A percentile compares a stretch with the other conserved stretches of the same genome.
Evolutionary conservation across 2,329 filamentous ascomycete species (phyloP).

Genomic region (Neoarthrinium moseri): DNA sequence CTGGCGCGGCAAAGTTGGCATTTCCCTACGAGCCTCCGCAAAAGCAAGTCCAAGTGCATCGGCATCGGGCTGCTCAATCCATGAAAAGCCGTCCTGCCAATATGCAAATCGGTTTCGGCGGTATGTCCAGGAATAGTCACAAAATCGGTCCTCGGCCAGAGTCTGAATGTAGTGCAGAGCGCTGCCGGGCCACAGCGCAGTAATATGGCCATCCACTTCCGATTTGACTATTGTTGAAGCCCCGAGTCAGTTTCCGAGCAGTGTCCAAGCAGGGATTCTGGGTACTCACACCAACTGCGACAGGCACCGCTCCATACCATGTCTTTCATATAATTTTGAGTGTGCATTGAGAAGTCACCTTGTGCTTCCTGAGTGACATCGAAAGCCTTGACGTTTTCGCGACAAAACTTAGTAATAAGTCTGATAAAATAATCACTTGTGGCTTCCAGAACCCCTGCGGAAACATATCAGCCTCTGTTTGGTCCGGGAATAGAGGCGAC

Average conservation of each 20-base stretch:
- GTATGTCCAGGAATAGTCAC: background rate
- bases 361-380: background rate
- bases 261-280: background rate
- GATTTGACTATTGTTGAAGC: background rate
- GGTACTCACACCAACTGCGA: constrained; percentile 1
- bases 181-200: constrained; percentile 1
- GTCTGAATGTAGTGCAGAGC: background rate
- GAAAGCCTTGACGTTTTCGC: background rate
- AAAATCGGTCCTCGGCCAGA: background rate
- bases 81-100: background rate
- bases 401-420: background rate
- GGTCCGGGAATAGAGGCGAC: background rate
- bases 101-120: background rate
- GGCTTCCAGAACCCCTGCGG: background rate
- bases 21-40: background rate
- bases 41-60: background rate
- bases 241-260: background rate
- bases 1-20: background rate
- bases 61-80: background rate
- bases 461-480: background rate
- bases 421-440: background rate
- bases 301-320: constrained; percentile 1
- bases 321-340: background rate
- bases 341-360: background rate
- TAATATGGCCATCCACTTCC: background rate